Conservation (phyloP, 2,329 filamentous ascomycete species). For the Harringtonia lauricola region DNA sequence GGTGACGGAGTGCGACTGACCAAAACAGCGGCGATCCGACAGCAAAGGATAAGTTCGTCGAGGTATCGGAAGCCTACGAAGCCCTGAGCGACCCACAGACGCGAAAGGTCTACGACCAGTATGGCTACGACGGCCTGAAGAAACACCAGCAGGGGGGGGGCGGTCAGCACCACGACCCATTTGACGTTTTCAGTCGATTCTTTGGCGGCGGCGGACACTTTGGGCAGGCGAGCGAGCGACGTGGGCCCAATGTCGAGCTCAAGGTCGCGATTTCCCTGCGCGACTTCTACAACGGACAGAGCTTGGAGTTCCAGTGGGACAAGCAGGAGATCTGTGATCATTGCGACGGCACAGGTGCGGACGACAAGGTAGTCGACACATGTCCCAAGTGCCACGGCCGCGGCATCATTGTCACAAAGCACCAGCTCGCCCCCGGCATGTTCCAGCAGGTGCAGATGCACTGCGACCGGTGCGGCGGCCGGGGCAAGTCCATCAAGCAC, state of each 20-base stretch:
- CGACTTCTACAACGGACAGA: conserved; percentile 86
- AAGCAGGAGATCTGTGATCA: conserved; percentile 92
- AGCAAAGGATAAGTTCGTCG: conserved; percentile 84
- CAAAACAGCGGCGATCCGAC: conserved; percentile 56
- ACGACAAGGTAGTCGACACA: conserved; percentile 72
- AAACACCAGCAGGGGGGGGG: conserved; percentile 63
- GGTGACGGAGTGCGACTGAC: conserved; percentile 1
- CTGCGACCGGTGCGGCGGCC: conserved; percentile 79
- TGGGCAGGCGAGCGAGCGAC: conserved; percentile 58
- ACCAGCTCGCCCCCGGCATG: conserved; percentile 93
- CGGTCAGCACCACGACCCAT: conserved; percentile 66
- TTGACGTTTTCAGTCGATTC: conserved; percentile 93
- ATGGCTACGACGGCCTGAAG: conserved; percentile 84
- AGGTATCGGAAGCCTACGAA: conserved; percentile 92
- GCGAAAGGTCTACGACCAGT: conserved; percentile 85
- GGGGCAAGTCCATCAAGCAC: conserved; percentile 80
- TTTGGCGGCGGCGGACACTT: conserved; percentile 88
- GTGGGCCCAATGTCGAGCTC: conserved; percentile 83
- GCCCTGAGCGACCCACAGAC: conserved; percentile 69
- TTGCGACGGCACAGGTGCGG: conserved; percentile 77
- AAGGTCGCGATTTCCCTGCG: conserved; percentile 66
- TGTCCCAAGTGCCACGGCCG: conserved; percentile 70
- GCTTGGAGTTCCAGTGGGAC: conserved; percentile 80
- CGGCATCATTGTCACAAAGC: conserved; percentile 77
- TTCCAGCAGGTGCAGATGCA: conserved; percentile 93